A percentile compares a stretch with the other conserved stretches of the same genome.
Evolutionary conservation across 2,329 filamentous ascomycete species (phyloP).

Genomic region (Nigrospora sphaerica): DNA sequence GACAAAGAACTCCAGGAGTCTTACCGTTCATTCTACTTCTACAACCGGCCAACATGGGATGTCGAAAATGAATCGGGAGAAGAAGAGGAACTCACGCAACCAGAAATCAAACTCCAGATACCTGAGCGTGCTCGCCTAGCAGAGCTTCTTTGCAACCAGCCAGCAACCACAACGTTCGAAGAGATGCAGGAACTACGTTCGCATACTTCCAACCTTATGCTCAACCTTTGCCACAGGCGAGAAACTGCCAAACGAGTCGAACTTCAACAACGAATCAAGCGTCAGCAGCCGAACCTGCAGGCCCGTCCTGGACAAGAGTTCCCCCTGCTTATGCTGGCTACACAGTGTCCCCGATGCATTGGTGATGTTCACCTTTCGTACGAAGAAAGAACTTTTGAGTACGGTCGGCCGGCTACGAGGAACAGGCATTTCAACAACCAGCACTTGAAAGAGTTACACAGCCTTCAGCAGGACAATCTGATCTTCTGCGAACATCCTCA

Average conservation of each 20-base stretch:
- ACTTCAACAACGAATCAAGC: too few relatives aligned
- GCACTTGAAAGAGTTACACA: slow-evolving; percentile 10
- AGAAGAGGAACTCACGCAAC: slow-evolving; percentile 7
- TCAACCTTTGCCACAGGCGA: too few relatives aligned
- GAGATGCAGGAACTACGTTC: too few relatives aligned
- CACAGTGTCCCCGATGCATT: slow-evolving; percentile 11
- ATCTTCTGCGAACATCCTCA: too few relatives aligned
- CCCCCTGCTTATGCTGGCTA: slow-evolving; percentile 10
- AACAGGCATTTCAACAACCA: too few relatives aligned
- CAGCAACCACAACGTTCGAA: slow-evolving; percentile 5
- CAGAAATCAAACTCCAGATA: slow-evolving; percentile 7
- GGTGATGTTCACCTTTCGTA: too few relatives aligned
- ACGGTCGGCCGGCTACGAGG: too few relatives aligned
- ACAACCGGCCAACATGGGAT: too few relatives aligned
- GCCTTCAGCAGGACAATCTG: slow-evolving; percentile 4
- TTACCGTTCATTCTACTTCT: slow-evolving; percentile 20
- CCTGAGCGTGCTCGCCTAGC: slow-evolving; percentile 9
- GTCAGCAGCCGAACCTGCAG: background rate
- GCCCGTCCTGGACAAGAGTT: slow-evolving; percentile 7
- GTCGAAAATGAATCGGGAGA: slow-evolving; percentile 8
- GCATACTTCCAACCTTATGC: too few relatives aligned
- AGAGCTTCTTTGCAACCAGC: slow-evolving; percentile 8
- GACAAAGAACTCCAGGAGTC: slow-evolving; percentile 10
- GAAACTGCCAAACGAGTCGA: too few relatives aligned
- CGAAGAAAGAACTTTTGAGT: too few relatives aligned